Base-by-base conservation (phyloP, 768 basidiomycete genomes). In the Russula emetica region DNA sequence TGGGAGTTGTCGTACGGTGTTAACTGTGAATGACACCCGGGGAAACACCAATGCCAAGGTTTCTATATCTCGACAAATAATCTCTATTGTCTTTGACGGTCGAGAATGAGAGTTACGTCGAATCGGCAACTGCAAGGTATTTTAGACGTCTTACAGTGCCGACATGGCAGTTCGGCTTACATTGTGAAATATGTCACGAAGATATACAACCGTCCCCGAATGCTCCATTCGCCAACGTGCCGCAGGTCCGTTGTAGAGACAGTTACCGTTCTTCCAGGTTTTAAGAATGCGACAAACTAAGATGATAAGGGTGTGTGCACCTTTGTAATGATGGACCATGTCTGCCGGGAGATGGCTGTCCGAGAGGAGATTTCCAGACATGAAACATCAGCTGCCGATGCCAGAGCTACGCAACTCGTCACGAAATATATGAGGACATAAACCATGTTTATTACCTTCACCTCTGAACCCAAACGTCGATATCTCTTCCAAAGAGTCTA, bases 111-210 rank as follows among this genome's bases (percentile, higher is more conserved):
- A 85, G 30, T 78, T 78, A 45, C 92, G 83, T 62, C 92, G 86
- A 66, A 94, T 83, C 38, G 92, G 92, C 49, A 94, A 82, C 92
- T 94, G 68, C 42, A 45, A 18, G 47, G 44, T 44, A 9, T 34
- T 58, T 50, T 45, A 52, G 50, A 44, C 8, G 40, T 34, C 55
- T 38, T 59, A 20, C 34, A 51, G 52, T 53, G 20, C 49, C 44
- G 62, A 57, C 26, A 34, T 52, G 22, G 60, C 22, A 24, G 45
- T 59, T 45, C 34, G 20, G 77, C 84, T 50, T 65, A 93, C 93
- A 71, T 91, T 94, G 71, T 88, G 90, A 72, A 97, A 99, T 3
- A 91, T 86, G 73, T 98, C 96, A 24, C 91, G 85, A 50, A 97
- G 78, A 68, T 83, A 86, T 47, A 96, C 87, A 13, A 83, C 85